Evolutionary conservation across 164 flowering plant genomes (phyloP).

Genomic region (Magnolia sinica): DNA sequence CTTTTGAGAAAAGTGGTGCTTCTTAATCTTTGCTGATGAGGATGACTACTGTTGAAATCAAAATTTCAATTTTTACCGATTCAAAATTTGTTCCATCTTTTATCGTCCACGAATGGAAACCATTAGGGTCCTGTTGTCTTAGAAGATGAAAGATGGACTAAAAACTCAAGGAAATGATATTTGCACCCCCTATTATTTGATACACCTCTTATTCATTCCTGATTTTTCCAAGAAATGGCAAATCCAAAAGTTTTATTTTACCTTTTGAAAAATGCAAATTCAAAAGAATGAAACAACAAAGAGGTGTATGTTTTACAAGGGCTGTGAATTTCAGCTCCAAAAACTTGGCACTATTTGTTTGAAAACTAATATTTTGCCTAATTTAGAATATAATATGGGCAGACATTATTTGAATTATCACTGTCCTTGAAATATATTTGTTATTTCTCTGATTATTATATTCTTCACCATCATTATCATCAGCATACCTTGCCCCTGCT

Average conservation of each 20-base stretch:
- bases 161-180: not conserved
- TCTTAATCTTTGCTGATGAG: not conserved
- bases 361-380: not conserved
- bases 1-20: not conserved
- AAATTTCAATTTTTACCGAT: not conserved
- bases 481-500: too few species aligned
- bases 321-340: not conserved
- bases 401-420: too few species aligned
- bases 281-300: not conserved
- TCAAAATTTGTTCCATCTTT: not conserved
- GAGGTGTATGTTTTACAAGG: not conserved
- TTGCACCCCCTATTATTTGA: not conserved
- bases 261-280: too few species aligned
- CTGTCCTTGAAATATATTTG: too few species aligned
- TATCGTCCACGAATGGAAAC: not conserved
- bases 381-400: too few species aligned
- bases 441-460: too few species aligned
- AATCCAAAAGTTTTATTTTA: not conserved
- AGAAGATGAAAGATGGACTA: not conserved
- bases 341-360: not conserved
- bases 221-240: not conserved
- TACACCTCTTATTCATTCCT: not conserved
- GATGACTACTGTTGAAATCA: not conserved
- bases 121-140: not conserved
- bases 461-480: too few species aligned